These are phyloP conservation scores for Penicillium sp. DNA, from an alignment of 2,329 filamentous ascomycete species.

Conservation along the genomic window DNA sequence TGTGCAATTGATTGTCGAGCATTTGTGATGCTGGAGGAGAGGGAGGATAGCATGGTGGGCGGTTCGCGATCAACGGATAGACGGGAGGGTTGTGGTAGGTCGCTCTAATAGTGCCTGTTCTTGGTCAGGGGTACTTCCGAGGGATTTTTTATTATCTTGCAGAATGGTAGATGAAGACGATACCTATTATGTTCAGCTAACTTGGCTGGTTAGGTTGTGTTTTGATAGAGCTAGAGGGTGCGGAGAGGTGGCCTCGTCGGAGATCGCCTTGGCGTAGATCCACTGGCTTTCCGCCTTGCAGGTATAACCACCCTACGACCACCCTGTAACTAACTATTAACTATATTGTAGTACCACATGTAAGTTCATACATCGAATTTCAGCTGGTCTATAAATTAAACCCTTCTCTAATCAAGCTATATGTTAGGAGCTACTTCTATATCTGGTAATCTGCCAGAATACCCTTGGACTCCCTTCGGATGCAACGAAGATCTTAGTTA, in stretches of 20 bases:
- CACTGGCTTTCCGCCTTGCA: slow-evolving; percentile 1
- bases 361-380: no score
- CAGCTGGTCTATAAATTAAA: background rate
- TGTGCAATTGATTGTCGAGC: slow-evolving; percentile 79
- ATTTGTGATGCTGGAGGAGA: slow-evolving; percentile 60
- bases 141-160: background rate
- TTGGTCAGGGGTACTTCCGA: background rate
- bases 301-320: background rate
- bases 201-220: background rate
- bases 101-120: background rate
- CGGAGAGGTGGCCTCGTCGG: slow-evolving; percentile 24
- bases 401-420: background rate
- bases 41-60: slow-evolving; percentile 63
- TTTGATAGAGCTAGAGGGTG: slow-evolving; percentile 11
- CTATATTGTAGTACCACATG: background rate
- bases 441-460: background rate
- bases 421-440: background rate
- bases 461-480: background rate
- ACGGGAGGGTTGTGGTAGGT: slow-evolving; percentile 5
- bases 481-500: background rate
- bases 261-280: slow-evolving; percentile 14
- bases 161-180: background rate
- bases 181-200: background rate
- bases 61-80: slow-evolving; percentile 23
- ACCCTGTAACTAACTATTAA: background rate